phyloP scores from a whole-genome alignment of 2,329 filamentous ascomycete genomes.

The Trichophyton rubrum region DNA sequence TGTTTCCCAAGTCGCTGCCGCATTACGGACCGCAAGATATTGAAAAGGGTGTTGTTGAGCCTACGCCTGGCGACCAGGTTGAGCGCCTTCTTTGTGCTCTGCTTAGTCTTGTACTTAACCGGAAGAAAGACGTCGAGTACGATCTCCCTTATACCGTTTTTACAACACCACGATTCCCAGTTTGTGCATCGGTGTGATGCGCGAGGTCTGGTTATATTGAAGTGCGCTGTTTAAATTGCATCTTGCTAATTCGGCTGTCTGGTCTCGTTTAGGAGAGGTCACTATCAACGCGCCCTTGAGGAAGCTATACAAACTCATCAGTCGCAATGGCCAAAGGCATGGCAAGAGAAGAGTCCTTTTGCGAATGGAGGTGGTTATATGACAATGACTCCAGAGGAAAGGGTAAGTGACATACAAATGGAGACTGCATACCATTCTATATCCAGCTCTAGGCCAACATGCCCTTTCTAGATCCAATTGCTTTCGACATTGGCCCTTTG shows the following conservation, averaged over 20 bases:
- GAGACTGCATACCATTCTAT: background rate
- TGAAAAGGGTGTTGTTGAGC: conserved; percentile 69
- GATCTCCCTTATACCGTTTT: conserved; percentile 28
- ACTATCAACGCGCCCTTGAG: conserved; percentile 86
- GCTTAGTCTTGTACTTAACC: conserved; percentile 76
- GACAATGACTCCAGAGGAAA: conserved; percentile 65
- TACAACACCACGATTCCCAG: background rate
- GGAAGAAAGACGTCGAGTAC: conserved; percentile 98
- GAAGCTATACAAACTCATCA: conserved; percentile 79
- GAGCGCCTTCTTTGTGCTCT: conserved; percentile 84
- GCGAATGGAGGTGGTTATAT: conserved; percentile 69
- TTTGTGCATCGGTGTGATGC: background rate
- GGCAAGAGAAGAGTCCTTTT: conserved; percentile 73
- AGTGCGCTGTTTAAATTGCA: background rate
- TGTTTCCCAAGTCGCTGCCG: conserved; percentile 72
- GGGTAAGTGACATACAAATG: conserved; percentile 42
- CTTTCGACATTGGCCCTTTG: conserved; percentile 75
- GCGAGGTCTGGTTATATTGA: background rate
- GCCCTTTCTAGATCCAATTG: conserved; percentile 54
- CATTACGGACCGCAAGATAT: conserved; percentile 94
- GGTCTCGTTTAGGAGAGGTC: conserved; percentile 55
- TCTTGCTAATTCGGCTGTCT: conserved; percentile 3
- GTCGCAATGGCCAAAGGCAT: conserved; percentile 74
- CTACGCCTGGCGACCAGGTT: conserved; percentile 66
- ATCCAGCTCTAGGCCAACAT: background rate